A percentile compares a stretch with the other conserved stretches of the same genome.
These are phyloP conservation scores for Lepidium africanum DNA, from an alignment of 345 rosid species.

Conservation along the genomic window DNA sequence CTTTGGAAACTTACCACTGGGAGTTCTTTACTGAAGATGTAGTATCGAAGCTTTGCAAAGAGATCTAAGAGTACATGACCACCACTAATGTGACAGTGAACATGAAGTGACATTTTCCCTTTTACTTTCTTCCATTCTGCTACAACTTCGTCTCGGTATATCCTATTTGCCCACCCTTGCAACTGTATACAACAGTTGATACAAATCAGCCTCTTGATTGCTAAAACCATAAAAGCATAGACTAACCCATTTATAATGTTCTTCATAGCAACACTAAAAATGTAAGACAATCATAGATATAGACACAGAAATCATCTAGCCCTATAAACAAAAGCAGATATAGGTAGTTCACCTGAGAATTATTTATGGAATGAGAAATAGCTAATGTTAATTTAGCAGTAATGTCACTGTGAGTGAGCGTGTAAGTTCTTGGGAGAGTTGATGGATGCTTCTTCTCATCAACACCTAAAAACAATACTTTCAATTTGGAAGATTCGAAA, in stretches of 20 bases:
- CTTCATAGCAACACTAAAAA: neutral
- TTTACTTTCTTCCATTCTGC: slow-evolving; percentile 98
- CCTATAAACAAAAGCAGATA: neutral
- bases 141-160: slow-evolving; percentile 91
- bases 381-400: slow-evolving; percentile 85
- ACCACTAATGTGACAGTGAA: slow-evolving; percentile 95
- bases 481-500: slow-evolving; percentile 87
- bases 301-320: neutral
- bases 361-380: slow-evolving; percentile 78
- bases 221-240: neutral
- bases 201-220: neutral
- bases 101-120: slow-evolving; percentile 93
- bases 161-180: slow-evolving; percentile 86
- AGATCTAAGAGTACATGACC: slow-evolving; percentile 80
- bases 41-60: slow-evolving; percentile 64
- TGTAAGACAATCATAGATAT: neutral
- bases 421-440: slow-evolving; percentile 82
- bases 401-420: slow-evolving; percentile 85
- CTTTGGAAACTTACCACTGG: slow-evolving; percentile 56
- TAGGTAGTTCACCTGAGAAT: slow-evolving; percentile 63
- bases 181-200: slow-evolving; percentile 38
- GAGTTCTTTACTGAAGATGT: slow-evolving; percentile 87
- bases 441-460: slow-evolving; percentile 94
- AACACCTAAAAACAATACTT: slow-evolving; percentile 80
- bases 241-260: neutral